Conservation (phyloP, 208 protist species). For the Acanthamoeba divionensis region DNA sequence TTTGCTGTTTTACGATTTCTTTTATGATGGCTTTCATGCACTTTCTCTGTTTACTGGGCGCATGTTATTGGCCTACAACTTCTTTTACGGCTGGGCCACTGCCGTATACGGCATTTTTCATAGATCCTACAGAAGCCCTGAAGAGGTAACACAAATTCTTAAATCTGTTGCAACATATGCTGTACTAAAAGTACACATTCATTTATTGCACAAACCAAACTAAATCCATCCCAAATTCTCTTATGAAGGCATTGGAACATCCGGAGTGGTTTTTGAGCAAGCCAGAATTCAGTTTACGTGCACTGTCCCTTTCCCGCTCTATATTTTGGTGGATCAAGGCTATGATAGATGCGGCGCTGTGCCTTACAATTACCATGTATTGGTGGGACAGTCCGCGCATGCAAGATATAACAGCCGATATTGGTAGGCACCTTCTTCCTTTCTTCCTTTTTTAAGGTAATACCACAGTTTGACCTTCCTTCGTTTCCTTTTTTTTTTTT, state of each 20-base stretch:
- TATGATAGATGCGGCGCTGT: background rate
- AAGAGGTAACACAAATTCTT: too few species aligned
- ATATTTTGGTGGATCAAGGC: slow-evolving; percentile 23
- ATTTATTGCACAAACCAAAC: too few species aligned
- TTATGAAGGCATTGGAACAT: too few species aligned
- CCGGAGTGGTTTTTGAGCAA: slow-evolving; percentile 21
- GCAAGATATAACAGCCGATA: background rate
- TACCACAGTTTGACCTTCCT: too few species aligned
- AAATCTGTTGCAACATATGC: too few species aligned
- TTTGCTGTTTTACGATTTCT: slow-evolving; percentile 35
- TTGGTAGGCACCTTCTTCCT: background rate
- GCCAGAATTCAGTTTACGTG: slow-evolving; percentile 26
- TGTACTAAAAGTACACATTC: too few species aligned
- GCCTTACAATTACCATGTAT: slow-evolving; percentile 44
- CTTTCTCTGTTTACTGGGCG: slow-evolving; percentile 24
- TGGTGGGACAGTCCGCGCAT: background rate
- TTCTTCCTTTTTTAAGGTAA: too few species aligned
- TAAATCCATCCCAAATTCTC: too few species aligned
- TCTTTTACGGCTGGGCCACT: slow-evolving; percentile 51
- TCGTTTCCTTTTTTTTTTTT: too few species aligned
- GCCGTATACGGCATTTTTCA: slow-evolving; percentile 55
- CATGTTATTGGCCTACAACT: slow-evolving; percentile 53
- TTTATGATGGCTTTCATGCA: background rate
- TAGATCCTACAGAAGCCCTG: background rate
- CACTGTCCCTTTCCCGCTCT: background rate